A percentile compares a stretch with the other conserved stretches of the same genome.
These are phyloP conservation scores for Oryza brachyantha DNA, from an alignment of 176 grass and related monocot genomes.

Conservation along the genomic window DNA sequence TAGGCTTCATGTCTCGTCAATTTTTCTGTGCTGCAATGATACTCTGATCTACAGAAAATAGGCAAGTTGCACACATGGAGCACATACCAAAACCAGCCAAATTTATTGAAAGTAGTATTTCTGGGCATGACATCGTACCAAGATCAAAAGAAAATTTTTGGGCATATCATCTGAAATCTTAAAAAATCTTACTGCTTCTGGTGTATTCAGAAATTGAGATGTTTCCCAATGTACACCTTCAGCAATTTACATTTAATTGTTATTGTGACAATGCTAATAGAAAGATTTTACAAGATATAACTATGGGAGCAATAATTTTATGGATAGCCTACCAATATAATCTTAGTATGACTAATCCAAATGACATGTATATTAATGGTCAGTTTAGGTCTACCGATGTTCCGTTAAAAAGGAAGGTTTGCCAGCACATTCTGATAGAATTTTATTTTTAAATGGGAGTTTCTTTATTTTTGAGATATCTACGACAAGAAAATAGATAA, in stretches of 20 bases:
- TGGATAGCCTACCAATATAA: background rate
- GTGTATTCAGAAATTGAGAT: background rate
- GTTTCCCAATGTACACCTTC: background rate
- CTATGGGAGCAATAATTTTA: background rate
- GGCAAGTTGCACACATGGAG: background rate
- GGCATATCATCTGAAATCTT: constrained; percentile 1
- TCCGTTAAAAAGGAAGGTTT: background rate
- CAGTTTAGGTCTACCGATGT: background rate
- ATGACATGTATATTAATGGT: background rate
- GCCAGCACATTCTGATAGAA: too few relatives aligned
- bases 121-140: background rate
- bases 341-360: background rate
- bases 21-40: background rate
- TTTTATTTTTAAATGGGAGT: background rate
- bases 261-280: background rate
- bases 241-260: background rate
- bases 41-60: constrained; percentile 3
- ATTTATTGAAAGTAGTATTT: constrained; percentile 7
- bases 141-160: constrained; percentile 17
- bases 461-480: too few relatives aligned
- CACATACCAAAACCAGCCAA: background rate
- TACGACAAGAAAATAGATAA: too few relatives aligned
- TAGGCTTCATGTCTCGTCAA: background rate
- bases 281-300: background rate
- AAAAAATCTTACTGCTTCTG: background rate